Evolutionary conservation across 805 yeast genomes (phyloP), one percentile per base, ranked within the genome.

Genomic region (Nakazawaea siamensis): DNA sequence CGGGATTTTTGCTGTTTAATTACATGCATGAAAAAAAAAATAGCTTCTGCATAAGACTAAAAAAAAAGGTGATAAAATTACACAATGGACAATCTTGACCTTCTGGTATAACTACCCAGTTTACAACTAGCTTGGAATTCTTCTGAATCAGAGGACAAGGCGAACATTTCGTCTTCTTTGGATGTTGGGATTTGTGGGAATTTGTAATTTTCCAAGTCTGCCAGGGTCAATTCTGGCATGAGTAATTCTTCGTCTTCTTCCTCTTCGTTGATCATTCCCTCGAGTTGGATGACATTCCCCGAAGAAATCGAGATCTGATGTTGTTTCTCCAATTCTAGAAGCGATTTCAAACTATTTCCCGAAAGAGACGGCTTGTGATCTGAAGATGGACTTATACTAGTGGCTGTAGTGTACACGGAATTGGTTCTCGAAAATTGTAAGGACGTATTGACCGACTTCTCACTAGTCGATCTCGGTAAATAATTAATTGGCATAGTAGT

Each of bases 371-470:
- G 32, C 26, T 38, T 44, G 31, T 31, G 35, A 12, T 37, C 11
- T 12, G 18, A 18, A 18, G 33, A 24, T 29, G 30, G 41, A 33
- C 53, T 43, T 3, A 40, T 31, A 7, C 42, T 21, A 16, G 55
- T 47, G 18, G 43, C 40, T 19, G 50, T 34, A 2, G 58, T 52
- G 11, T 51, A 43, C 10, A 47, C 40, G 4, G 57, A 52, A 10
- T 51, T 48, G 5, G 54, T 39, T 41, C 58, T 47, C 8, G 60
- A 52, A 38, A 53, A 54, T 12, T 50, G 11, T 5, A 29, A 18
- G 10, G 38, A 37, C 8, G 39, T 24, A 16, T 25, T 35, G 16
- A 31, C 35, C 11, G 40, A 29, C 19, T 25, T 38, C 27, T 35
- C 40, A 33, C 29, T 38, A 11, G 24, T 27, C 14, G 37, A 28